These are phyloP conservation scores for Microdochium bolleyi DNA, from an alignment of 2,329 filamentous ascomycete genomes.

Conservation along the genomic window DNA sequence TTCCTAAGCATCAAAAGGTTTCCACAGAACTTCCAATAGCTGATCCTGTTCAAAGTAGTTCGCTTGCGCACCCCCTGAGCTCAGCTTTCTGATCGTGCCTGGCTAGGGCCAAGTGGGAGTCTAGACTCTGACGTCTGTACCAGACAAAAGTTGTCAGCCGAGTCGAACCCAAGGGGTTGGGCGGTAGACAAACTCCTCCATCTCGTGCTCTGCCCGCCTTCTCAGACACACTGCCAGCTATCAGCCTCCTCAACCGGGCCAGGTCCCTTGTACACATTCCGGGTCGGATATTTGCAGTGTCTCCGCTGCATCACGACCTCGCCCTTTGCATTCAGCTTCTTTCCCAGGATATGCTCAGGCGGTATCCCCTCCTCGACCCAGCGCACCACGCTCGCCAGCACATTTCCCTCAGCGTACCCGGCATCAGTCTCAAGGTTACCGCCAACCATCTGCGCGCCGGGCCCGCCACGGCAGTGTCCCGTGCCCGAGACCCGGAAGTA, in stretches of 20 bases:
- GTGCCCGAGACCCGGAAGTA: constrained; percentile 42
- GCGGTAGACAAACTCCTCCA: too few species aligned
- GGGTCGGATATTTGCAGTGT: neutral
- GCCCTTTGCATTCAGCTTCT: neutral
- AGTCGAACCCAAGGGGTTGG: too few species aligned
- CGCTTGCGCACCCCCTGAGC: too few species aligned
- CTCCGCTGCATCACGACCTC: neutral
- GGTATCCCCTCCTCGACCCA: constrained; percentile 26
- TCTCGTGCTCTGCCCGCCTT: neutral
- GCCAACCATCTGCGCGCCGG: constrained; percentile 16
- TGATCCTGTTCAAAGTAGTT: too few species aligned
- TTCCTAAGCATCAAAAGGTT: too few species aligned
- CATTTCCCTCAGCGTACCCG: constrained; percentile 22
- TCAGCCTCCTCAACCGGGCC: neutral
- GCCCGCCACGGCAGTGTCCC: constrained; percentile 34
- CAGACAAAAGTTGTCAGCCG: too few species aligned
- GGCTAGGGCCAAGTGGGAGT: too few species aligned
- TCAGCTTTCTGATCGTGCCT: too few species aligned
- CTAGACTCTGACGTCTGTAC: too few species aligned
- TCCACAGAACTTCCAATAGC: too few species aligned
- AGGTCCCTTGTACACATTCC: neutral
- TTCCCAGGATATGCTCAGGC: constrained; percentile 16
- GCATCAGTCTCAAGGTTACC: neutral
- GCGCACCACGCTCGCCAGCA: constrained; percentile 28
- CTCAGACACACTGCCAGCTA: constrained; percentile 1